Evolutionary conservation across 225 moss, liverwort and hornwort species (phyloP).

Genomic region (Polytrichum formosum): DNA sequence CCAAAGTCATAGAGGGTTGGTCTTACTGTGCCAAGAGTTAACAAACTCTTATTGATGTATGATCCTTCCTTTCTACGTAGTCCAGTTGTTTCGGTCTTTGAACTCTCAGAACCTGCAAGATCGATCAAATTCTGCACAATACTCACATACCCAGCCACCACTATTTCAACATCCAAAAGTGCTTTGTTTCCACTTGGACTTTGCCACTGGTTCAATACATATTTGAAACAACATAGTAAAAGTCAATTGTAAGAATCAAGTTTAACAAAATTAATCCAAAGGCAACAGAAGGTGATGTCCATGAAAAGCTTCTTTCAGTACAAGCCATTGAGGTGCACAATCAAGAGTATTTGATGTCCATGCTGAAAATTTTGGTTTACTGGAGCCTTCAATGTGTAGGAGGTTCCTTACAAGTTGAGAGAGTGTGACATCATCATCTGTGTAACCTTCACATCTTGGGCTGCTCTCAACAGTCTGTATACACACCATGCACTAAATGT

Average conservation of each 20-base stretch:
- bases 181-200: neutral
- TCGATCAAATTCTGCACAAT: constrained; percentile 86
- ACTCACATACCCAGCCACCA: constrained; percentile 10
- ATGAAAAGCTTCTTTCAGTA: too few species aligned
- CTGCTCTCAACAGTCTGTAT: constrained; percentile 95
- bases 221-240: too few species aligned
- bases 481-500: neutral
- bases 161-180: neutral
- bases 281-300: too few species aligned
- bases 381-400: too few species aligned
- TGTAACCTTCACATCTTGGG: constrained; percentile 90
- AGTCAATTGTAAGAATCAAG: too few species aligned
- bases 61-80: constrained; percentile 92
- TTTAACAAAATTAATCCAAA: too few species aligned
- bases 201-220: too few species aligned
- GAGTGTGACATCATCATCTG: constrained; percentile 88
- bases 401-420: constrained; percentile 73
- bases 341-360: too few species aligned
- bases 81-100: constrained; percentile 96
- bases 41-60: constrained; percentile 93
- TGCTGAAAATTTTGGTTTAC: too few species aligned
- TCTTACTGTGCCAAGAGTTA: constrained; percentile 95
- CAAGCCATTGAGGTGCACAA: too few species aligned
- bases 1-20: neutral
- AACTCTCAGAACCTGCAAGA: constrained; percentile 98